These are phyloP conservation scores for Crucihimalaya himalaica DNA, from an alignment of 345 rosid species.

Conservation along the genomic window DNA sequence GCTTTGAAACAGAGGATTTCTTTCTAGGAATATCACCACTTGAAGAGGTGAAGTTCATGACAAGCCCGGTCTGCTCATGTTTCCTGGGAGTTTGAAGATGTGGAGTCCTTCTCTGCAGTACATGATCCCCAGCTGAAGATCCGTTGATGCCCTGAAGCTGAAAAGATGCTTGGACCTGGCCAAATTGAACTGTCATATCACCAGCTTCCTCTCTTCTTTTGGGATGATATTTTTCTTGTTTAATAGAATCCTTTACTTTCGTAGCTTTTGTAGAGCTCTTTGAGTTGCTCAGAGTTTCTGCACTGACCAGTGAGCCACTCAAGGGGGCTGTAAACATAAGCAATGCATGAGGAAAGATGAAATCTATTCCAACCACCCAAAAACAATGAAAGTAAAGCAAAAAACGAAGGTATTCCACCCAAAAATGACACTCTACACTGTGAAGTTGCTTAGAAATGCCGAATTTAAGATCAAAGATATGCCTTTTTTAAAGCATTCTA, in stretches of 20 bases:
- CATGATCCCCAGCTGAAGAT: constrained; percentile 54
- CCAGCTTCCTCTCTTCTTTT: constrained; percentile 65
- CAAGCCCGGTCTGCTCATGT: constrained; percentile 38
- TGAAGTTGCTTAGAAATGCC: background rate
- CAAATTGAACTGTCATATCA: constrained; percentile 37
- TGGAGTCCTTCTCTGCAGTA: constrained; percentile 63
- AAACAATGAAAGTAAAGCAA: background rate
- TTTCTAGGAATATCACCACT: constrained; percentile 41
- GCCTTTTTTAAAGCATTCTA: background rate
- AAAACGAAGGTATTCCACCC: background rate
- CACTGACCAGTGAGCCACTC: constrained; percentile 80
- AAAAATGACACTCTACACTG: background rate
- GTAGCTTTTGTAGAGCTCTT: constrained; percentile 53
- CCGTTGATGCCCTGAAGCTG: constrained; percentile 36
- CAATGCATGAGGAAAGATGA: constrained; percentile 13
- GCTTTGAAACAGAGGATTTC: constrained; percentile 32
- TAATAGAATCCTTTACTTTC: constrained; percentile 69
- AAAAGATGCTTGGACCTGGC: constrained; percentile 44
- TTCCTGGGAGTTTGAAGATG: constrained; percentile 38
- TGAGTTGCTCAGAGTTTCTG: constrained; percentile 60
- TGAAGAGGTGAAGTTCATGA: constrained; percentile 24
- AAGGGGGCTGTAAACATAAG: constrained; percentile 59
- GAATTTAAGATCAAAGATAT: background rate
- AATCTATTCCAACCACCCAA: constrained; percentile 3
- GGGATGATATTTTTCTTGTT: constrained; percentile 70